Evolutionary conservation across 2,329 filamentous ascomycete species (phyloP).

Genomic region (Fusarium napiforme): DNA sequence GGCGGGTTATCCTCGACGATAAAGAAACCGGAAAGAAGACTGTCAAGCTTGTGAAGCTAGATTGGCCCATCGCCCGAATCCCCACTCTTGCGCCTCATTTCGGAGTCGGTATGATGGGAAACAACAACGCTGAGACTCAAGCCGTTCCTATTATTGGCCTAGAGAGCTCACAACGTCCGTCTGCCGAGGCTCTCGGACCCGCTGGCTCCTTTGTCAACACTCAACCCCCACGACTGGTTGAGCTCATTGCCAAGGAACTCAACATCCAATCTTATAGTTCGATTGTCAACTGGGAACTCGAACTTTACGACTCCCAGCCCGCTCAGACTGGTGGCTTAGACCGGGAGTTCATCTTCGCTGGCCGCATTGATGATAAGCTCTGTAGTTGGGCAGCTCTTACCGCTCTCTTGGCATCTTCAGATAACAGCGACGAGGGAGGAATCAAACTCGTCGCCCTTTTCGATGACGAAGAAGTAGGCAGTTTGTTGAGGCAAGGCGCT

Average conservation of each 20-base stretch:
- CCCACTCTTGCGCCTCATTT: constrained; percentile 96
- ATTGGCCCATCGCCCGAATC: constrained; percentile 93
- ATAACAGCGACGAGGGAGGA: constrained; percentile 68
- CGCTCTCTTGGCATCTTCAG: constrained; percentile 77
- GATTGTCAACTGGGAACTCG: constrained; percentile 96
- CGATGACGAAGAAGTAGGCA: constrained; percentile 97
- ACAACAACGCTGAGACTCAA: constrained; percentile 87
- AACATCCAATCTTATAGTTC: constrained; percentile 74
- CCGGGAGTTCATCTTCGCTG: constrained; percentile 93
- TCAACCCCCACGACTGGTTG: constrained; percentile 86
- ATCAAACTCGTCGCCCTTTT: constrained; percentile 95
- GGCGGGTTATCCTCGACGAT: constrained; percentile 86
- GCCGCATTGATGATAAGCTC: constrained; percentile 96
- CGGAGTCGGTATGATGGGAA: constrained; percentile 75
- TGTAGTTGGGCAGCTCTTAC: constrained; percentile 93
- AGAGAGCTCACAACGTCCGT: constrained; percentile 68
- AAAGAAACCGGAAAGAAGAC: constrained; percentile 77
- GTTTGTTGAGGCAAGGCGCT: constrained; percentile 88
- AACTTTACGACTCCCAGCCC: constrained; percentile 91
- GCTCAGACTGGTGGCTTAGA: constrained; percentile 86
- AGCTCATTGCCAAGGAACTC: constrained; percentile 83
- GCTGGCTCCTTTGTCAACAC: constrained; percentile 80
- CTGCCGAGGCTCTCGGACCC: constrained; percentile 63
- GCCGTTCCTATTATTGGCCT: constrained; percentile 94
- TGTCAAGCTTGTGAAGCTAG: constrained; percentile 86